Conservation (phyloP, 2,329 filamentous ascomycete species). For the Curvularia hawaiiensis region DNA sequence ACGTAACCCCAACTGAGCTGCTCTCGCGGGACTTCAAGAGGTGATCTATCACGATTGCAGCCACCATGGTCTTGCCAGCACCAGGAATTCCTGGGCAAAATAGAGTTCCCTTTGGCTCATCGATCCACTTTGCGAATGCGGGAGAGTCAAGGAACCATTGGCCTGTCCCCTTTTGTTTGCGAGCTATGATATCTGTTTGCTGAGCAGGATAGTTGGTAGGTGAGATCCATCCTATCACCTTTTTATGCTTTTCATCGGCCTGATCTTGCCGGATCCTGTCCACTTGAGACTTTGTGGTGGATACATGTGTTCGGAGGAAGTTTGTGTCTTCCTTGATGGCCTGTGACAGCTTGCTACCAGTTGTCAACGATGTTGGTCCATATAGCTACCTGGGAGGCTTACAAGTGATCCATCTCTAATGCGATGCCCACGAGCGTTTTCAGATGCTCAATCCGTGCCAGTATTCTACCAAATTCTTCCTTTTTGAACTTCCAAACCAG, state of each 20-base stretch:
- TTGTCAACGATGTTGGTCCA: conserved; percentile 5
- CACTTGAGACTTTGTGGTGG: conserved; percentile 6
- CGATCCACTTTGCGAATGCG: conserved; percentile 17
- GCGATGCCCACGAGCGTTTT: conserved; percentile 24
- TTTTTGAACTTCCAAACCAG: background rate
- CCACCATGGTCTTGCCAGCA: conserved; percentile 56
- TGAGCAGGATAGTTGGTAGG: conserved; percentile 45
- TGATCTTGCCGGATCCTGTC: conserved; percentile 10
- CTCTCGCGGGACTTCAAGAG: conserved; percentile 34
- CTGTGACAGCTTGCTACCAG: conserved; percentile 20
- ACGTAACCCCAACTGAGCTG: conserved; percentile 48
- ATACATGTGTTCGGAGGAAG: conserved; percentile 4
- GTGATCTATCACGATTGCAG: conserved; percentile 51
- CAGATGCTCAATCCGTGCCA: conserved; percentile 22
- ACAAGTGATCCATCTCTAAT: conserved; percentile 33
- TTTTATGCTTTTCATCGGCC: background rate
- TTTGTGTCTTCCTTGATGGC: conserved; percentile 18
- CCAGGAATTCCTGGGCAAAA: conserved; percentile 43
- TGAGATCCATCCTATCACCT: conserved; percentile 46
- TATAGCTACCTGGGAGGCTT: conserved; percentile 3
- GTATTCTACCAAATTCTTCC: background rate
- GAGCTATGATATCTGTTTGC: conserved; percentile 48
- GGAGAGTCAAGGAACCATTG: conserved; percentile 53
- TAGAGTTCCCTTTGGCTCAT: conserved; percentile 35
- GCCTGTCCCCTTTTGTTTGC: conserved; percentile 50